Conservation (phyloP, 176 grass and related monocot genomes). For the Cymbopogon citratus region DNA sequence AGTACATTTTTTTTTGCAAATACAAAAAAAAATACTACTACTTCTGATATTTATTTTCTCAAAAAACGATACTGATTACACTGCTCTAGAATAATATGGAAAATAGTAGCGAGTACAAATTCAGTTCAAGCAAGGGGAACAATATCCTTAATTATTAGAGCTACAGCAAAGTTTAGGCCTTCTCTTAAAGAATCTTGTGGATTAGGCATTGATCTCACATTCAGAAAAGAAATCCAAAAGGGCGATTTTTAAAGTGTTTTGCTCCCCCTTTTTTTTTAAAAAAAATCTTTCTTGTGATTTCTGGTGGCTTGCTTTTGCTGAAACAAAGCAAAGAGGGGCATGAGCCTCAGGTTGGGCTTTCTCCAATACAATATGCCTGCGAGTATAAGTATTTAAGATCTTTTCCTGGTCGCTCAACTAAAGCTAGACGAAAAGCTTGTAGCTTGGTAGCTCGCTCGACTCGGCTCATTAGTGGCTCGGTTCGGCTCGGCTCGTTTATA, state of each 20-base stretch:
- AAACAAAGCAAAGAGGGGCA: slow-evolving; percentile 21
- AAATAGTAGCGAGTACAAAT: neutral
- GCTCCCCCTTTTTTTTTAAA: neutral
- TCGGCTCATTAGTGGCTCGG: too few species aligned
- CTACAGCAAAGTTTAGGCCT: neutral
- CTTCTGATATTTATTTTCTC: neutral
- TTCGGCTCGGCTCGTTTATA: too few species aligned
- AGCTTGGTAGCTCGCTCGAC: too few species aligned
- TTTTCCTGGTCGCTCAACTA: neutral
- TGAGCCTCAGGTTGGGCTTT: slow-evolving; percentile 29
- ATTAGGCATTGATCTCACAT: slow-evolving; percentile 19
- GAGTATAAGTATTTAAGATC: neutral
- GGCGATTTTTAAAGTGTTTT: neutral
- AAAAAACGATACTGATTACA: neutral
- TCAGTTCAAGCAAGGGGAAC: neutral
- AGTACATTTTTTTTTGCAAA: neutral
- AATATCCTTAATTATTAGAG: slow-evolving; percentile 15
- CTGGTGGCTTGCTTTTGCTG: slow-evolving; percentile 15
- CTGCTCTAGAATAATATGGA: neutral
- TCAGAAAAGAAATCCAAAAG: slow-evolving; percentile 21
- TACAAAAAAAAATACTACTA: neutral
- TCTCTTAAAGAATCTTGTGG: slow-evolving; percentile 11
- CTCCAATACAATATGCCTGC: slow-evolving; percentile 20
- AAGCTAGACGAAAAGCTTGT: too few species aligned
- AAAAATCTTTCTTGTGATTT: neutral